Evolutionary conservation across 1,284 basidiomycete genomes (phyloP), one percentile per base, ranked within the genome.

Genomic region (Rhodotorula sp.): DNA sequence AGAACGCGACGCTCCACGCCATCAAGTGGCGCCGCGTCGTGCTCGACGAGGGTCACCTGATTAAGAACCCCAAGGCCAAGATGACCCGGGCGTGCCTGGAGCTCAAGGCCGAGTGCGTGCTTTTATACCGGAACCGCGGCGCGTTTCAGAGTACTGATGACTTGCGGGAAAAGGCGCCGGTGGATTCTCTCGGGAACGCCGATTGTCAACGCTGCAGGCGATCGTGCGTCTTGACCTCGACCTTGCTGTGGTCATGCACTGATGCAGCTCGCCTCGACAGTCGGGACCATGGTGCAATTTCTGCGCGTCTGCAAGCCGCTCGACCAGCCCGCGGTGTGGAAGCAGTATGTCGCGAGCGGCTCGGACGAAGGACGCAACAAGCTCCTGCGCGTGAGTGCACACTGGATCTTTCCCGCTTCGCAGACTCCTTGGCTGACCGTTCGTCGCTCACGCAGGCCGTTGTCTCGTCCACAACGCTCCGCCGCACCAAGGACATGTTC

Each of bases 1-100:
- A 86, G 78, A 88, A 86, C 80, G 84, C 83, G 42, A 67, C 67
- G 3, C 82, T 95, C 27, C 89, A 91, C 73, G 84, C 85, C 27
- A 84, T 91, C 34, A 84, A 86, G 56, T 96, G 93, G 93, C 92
- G 93, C 88, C 85, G 93, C 71, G 80, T 94, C 50, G 87, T 96
- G 46, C 84, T 95, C 4, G 93, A 96, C 74, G 93, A 96, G 81
- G 93, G 91, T 0, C 93, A 96, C 78, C 88, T 81, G 25, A 89
- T 95, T 73, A 88, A 92, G 66, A 96, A 95, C 78, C 87, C 90
- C 1, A 89, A 86, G 79, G 91, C 93, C 0, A 91, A 92, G 82
- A 91, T 91, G 87, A 87, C 90, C 0, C 85, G 87, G 75, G 89
- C 90, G 0, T 88, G 90, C 17, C 88, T 84, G 70, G 87, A 82